Evolutionary conservation across 176 grass and related monocot genomes (phyloP), one percentile per base, ranked within the genome.

Genomic region (Carex kokanica): DNA sequence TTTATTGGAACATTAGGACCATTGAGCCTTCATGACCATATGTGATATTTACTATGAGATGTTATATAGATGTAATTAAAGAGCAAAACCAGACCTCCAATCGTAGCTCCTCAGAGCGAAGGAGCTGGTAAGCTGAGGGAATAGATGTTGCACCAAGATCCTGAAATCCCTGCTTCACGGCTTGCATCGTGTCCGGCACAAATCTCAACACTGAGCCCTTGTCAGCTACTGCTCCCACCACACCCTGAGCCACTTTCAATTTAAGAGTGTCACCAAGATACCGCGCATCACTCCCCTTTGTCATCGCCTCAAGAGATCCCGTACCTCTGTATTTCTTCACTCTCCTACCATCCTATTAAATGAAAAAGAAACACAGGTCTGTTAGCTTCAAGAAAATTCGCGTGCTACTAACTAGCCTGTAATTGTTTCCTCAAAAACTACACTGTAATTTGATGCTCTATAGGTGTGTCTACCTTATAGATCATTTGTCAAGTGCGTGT

Each of bases 311-410:
- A 0, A 99, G 88, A 70, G 96, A 99, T 18, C 93, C 96, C 96
- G 95, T 95, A 15, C 96, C 93, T 86, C 96, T 92, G 58, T 99
- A 99, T 82, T 95, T 99, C 78, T 99, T 99, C 0, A 95, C 93
- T 36, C 86, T 86, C 4, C 25, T 62, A 0, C 93, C 93, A 18
- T 95, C 86, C 96, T 98, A 32, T 78, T 55, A n/a, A 78, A 78
- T 32, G 24, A 61, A 18, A 81, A 81, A 29, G 79, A 55, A 29
- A 91, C 49, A 78, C 25, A 53, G 14, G 0, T 56, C 1, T 56
- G 73, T 78, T 25, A 78, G 23, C 21, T 56, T 78, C 24, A 53
- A 53, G 4, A 69, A 69, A 69, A 40, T 69, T 36, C 67, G 45
- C 18, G 7, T 71, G 67, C 17, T 43, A 43, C 67, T 71, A 49